Evolutionary conservation across 768 basidiomycete genomes (phyloP), one percentile per base, ranked within the genome.

Genomic region (Macrolepiota fuliginosa): DNA sequence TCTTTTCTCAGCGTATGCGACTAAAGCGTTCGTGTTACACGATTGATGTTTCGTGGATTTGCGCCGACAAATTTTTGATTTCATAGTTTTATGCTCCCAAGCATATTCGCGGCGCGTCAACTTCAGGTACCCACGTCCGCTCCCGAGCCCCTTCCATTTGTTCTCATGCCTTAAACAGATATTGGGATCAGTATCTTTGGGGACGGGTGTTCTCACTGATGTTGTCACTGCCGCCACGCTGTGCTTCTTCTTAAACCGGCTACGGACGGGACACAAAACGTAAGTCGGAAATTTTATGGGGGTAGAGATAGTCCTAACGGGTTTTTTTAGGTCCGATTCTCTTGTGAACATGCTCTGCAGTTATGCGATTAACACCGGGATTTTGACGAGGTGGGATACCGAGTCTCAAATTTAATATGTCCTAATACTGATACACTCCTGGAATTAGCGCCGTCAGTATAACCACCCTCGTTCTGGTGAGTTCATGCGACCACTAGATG

Each of bases 291-390:
- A 35, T 56, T 32, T 61, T 39, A 46, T 62, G 54, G 7, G 7
- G 29, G 15, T 17, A 15, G 15, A 29, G 12, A 49, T 12, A 12
- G 12, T 13, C 12, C 47, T 49, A 19, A 52, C 36, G 40, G 52
- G 19, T 50, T 9, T 59, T 27, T 39, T 27, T 68, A 88, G 87
- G 52, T 82, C 83, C 42, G 82, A 89, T 68, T 82, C 84, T 3
- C 74, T 89, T 7, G 81, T 90, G 32, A 83, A 81, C 63, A 80
- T 70, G 29, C 72, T 90, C 6, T 82, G 79, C 24, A 67, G 79
- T 50, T 88, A 88, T 65, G 86, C 89, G 10, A 79, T 90, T 37
- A 88, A 85, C 63, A 89, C 88, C 0, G 89, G 89, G 25, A 74
- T 79, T 12, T 56, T 90, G 39, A 89, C 88, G 6, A 84, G 84